Evolutionary conservation across 164 flowering plant genomes (phyloP), one percentile per base, ranked within the genome.

Genomic region (Liriodendron chinense): DNA sequence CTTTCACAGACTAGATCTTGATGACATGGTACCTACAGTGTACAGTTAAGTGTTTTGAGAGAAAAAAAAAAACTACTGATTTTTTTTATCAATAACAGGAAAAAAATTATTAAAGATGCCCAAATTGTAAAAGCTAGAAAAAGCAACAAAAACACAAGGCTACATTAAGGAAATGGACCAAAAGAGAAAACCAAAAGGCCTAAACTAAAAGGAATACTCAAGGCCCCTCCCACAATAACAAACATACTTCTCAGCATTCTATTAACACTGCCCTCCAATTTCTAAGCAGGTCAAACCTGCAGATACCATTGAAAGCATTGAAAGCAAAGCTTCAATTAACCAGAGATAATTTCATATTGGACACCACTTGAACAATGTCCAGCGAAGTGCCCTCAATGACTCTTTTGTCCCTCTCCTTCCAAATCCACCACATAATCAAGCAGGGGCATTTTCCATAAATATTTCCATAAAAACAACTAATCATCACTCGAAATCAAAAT

Each of bases 1-100:
- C 97, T 90, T 75, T 93, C 98, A 77, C 98, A 95, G 4, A 83
- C 80, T 79, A 95, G 80, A 77, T 89, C 97, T 95, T 93, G 98
- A 90, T 82, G 73, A 85, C 98, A 95, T 83, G 98, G 98, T 83
- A 95, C 87, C 98, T 95, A 90, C 81, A 90, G 81, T 76, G 63
- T 56, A 73, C 43, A 68, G 3, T 34, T 13, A 18, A 23, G 25
- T 10, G 64, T 67, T 49, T 65, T 21, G 61, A 74, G 25, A 22
- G n/a, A 72, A 61, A 34, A 34, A 53, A 34, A 72, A 61, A 34
- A 34, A 53, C 20, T 53, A 16, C 59, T 53, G 18, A 53, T 53
- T 53, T 53, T 16, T 53, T 16, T 16, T 53, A 9, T 13, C 59
- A 16, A 16, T 7, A 53, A 3, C 53, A 7, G 10, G 10, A 7